Evolutionary conservation across 2,329 filamentous ascomycete species (phyloP).

Genomic region (Chrysoporthe deuterocubensis): DNA sequence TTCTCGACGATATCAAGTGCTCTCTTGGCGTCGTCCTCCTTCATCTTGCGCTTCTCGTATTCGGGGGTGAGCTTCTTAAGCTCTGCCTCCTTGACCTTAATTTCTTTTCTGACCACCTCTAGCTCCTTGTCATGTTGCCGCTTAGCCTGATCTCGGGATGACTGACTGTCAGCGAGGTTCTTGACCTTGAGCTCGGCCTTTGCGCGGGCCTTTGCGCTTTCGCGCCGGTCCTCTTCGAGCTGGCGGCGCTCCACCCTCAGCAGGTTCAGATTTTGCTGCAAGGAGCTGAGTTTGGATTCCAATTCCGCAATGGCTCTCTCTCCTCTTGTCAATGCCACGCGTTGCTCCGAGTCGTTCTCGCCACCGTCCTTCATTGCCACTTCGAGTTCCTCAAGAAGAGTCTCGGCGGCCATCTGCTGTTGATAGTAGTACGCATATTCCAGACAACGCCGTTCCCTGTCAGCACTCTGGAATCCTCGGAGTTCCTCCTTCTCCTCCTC

Average conservation of each 20-base stretch:
- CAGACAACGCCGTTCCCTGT: conserved; percentile 86
- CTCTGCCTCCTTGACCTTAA: conserved; percentile 76
- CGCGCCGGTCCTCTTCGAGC: conserved; percentile 86
- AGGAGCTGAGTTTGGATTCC: conserved; percentile 76
- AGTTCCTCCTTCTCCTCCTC: conserved; percentile 98
- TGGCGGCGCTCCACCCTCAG: conserved; percentile 84
- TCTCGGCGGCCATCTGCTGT: conserved; percentile 79
- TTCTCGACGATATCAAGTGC: conserved; percentile 78
- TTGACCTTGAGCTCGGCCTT: conserved; percentile 87
- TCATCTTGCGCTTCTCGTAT: conserved; percentile 72
- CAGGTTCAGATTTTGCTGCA: conserved; percentile 83
- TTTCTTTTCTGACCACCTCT: conserved; percentile 72
- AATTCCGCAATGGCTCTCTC: conserved; percentile 80
- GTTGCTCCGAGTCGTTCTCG: conserved; percentile 81
- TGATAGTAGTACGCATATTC: conserved; percentile 94
- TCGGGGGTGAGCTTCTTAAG: conserved; percentile 75
- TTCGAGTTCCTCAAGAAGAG: conserved; percentile 81
- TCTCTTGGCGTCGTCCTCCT: conserved; percentile 72
- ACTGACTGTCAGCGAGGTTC: conserved; percentile 80
- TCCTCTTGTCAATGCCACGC: conserved; percentile 74
- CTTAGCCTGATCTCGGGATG: conserved; percentile 73
- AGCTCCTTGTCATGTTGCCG: conserved; percentile 74
- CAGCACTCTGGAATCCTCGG: conserved; percentile 91
- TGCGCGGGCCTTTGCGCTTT: conserved; percentile 77
- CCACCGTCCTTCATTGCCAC: conserved; percentile 79